These are phyloP conservation scores for Penicillium bovifimosum DNA, from an alignment of 495 filamentous ascomycete species.

Conservation along the genomic window DNA sequence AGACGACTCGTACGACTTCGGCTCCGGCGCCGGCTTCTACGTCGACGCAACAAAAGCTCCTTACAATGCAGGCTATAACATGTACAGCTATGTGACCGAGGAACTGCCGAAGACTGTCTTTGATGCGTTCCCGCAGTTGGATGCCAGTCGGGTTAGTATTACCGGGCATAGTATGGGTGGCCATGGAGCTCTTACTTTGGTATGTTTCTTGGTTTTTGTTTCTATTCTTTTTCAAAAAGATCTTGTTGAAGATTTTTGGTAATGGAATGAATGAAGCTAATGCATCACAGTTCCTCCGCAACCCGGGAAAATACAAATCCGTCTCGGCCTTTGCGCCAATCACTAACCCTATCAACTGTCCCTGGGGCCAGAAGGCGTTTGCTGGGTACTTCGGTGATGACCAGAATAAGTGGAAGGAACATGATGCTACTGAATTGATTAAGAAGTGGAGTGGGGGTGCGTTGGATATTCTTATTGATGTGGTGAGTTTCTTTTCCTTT, in stretches of 20 bases:
- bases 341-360: slow-evolving; percentile 74
- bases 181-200: slow-evolving; percentile 85
- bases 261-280: no score
- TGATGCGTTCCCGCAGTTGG: slow-evolving; percentile 57
- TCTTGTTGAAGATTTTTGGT: no score
- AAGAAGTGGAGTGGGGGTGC: slow-evolving; percentile 61
- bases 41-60: slow-evolving; percentile 77
- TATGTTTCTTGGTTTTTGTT: slow-evolving; percentile 20
- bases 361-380: slow-evolving; percentile 97
- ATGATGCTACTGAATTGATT: slow-evolving; percentile 90
- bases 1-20: slow-evolving; percentile 84
- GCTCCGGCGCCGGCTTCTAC: slow-evolving; percentile 89
- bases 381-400: slow-evolving; percentile 77
- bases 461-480: slow-evolving; percentile 75
- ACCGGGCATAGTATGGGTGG: slow-evolving; percentile 96
- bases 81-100: slow-evolving; percentile 83
- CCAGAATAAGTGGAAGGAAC: slow-evolving; percentile 70
- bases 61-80: slow-evolving; percentile 72
- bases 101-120: slow-evolving; percentile 80
- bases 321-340: slow-evolving; percentile 92
- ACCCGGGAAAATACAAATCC: slow-evolving; percentile 81
- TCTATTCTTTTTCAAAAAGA: no score
- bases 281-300: slow-evolving; percentile 85
- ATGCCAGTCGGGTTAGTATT: slow-evolving; percentile 64
- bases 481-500: slow-evolving; percentile 44